Evolutionary conservation across 129 eudicot genomes (phyloP).

Genomic region (Centaurea solstitialis): DNA sequence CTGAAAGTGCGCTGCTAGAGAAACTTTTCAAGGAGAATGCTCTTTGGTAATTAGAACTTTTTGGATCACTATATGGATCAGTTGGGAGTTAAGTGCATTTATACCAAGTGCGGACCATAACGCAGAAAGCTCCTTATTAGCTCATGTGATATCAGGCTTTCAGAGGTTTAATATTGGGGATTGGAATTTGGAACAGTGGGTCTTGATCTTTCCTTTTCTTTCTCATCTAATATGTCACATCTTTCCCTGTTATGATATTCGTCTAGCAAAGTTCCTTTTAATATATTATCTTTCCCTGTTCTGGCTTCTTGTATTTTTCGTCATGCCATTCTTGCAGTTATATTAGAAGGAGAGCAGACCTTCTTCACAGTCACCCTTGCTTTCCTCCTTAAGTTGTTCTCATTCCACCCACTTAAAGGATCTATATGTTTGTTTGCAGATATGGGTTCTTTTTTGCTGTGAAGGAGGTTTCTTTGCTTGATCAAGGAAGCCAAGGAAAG

Average conservation of each 20-base stretch:
- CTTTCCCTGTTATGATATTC: neutral
- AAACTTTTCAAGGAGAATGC: neutral
- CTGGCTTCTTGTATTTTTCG: neutral
- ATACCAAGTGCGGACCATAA: neutral
- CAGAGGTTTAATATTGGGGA: neutral
- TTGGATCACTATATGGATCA: neutral
- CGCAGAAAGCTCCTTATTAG: neutral
- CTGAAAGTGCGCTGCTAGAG: neutral
- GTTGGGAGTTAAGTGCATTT: neutral
- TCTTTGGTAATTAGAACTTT: neutral
- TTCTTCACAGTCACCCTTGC: neutral
- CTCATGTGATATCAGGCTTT: neutral
- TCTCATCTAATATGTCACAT: neutral
- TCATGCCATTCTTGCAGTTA: neutral
- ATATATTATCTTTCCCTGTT: neutral
- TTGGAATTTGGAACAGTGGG: neutral
- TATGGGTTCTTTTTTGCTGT: slow-evolving; percentile 86
- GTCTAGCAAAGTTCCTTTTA: neutral
- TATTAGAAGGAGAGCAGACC: neutral
- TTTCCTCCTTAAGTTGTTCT: neutral
- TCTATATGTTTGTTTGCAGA: slow-evolving; percentile 42
- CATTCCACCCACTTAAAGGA: slow-evolving; percentile 5
- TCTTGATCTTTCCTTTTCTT: neutral
- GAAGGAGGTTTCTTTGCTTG: slow-evolving; percentile 84
- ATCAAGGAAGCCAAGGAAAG: slow-evolving; percentile 70